Percentiles rank a stretch among this genome's conserved stretches.
phyloP scores from a whole-genome alignment of 805 yeast species.

The Saccharomyces paradoxus region DNA sequence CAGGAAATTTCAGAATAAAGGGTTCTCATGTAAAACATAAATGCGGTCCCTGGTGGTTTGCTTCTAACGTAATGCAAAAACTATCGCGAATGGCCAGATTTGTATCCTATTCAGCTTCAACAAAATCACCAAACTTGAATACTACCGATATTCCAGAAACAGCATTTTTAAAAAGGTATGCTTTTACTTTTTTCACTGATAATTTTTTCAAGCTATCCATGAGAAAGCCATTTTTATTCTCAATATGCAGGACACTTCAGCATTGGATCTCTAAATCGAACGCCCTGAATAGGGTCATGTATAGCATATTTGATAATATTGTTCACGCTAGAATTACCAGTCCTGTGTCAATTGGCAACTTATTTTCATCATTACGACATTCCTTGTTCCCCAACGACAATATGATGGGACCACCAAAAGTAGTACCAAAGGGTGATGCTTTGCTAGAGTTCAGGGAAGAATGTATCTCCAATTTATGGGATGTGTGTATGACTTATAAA shows the following conservation, averaged over 20 bases:
- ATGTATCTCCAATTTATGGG: slow-evolving; percentile 22
- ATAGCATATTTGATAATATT: slow-evolving; percentile 5
- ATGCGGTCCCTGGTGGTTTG: neutral
- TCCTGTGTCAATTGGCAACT: slow-evolving; percentile 18
- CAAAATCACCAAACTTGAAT: neutral
- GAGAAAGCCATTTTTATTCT: slow-evolving; percentile 30
- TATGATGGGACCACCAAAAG: slow-evolving; percentile 41
- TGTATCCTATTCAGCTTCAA: slow-evolving; percentile 2
- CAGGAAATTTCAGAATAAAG: neutral
- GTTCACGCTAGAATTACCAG: slow-evolving; percentile 10
- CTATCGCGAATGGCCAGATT: neutral
- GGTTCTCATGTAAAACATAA: neutral
- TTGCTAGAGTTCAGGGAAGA: slow-evolving; percentile 27
- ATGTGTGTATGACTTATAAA: slow-evolving; percentile 13
- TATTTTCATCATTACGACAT: slow-evolving; percentile 21
- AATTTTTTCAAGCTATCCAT: slow-evolving; percentile 13
- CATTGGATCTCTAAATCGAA: slow-evolving; percentile 9
- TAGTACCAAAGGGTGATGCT: slow-evolving; percentile 36
- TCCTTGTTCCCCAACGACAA: slow-evolving; percentile 43
- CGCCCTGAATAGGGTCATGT: slow-evolving; percentile 4
- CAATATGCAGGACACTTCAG: slow-evolving; percentile 19
- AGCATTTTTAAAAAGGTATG: slow-evolving; percentile 1
- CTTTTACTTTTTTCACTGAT: slow-evolving; percentile 13
- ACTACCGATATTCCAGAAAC: neutral
- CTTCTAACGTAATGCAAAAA: neutral